Evolutionary conservation across 2,329 filamentous ascomycete species (phyloP).

Genomic region (Purpureocillium lavendulum): DNA sequence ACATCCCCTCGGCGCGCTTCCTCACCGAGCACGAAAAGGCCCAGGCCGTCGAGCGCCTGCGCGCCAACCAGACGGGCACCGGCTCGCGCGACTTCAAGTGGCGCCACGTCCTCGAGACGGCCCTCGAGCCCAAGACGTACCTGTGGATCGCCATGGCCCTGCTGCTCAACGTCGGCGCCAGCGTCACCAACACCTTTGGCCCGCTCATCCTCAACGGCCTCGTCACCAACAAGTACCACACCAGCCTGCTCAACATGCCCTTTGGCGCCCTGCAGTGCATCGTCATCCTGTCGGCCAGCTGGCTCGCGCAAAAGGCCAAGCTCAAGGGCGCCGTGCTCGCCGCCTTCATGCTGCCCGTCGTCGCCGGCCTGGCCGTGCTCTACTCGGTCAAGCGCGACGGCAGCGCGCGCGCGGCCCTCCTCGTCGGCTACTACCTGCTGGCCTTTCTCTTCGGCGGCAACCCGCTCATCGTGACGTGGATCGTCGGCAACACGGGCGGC

Average conservation of each 20-base stretch:
- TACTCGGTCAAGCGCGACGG: conserved; percentile 43
- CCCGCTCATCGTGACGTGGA: conserved; percentile 59
- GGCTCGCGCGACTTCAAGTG: conserved; percentile 62
- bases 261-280: conserved; percentile 55
- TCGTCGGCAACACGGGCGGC: conserved; percentile 60
- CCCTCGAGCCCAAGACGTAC: conserved; percentile 42
- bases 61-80: conserved; percentile 68
- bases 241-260: conserved; percentile 57
- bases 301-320: conserved; percentile 45
- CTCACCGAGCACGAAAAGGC: conserved; percentile 58
- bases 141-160: conserved; percentile 54
- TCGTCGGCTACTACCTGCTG: conserved; percentile 57
- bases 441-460: conserved; percentile 59
- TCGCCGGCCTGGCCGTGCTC: conserved; percentile 47
- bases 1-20: conserved; percentile 45
- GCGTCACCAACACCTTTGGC: conserved; percentile 56
- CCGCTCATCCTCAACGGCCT: conserved; percentile 54
- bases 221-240: conserved; percentile 48
- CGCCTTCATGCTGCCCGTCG: conserved; percentile 47
- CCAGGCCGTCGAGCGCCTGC: conserved; percentile 62
- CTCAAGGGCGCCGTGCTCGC: conserved; percentile 50
- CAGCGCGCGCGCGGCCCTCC: conserved; percentile 26
- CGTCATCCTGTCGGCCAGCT: conserved; percentile 51
- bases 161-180: conserved; percentile 55
- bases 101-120: conserved; percentile 50